Evolutionary conservation across 192 early-diverging fungal genomes (phyloP).

Genomic region (Mortierella claussenii): DNA sequence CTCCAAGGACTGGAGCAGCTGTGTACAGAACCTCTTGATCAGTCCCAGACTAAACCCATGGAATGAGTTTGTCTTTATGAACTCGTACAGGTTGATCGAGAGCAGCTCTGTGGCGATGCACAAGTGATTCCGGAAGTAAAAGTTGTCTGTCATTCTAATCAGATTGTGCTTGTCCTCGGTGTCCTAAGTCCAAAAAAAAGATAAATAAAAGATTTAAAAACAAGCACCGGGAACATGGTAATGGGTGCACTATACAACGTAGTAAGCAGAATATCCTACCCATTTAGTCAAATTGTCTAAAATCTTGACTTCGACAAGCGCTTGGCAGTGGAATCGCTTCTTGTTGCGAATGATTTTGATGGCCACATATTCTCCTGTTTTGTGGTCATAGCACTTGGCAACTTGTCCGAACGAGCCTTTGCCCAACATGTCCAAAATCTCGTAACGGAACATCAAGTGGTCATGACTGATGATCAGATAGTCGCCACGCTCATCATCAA

Average conservation of each 20-base stretch:
- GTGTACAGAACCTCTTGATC: constrained; percentile 77
- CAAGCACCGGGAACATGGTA: too few species aligned
- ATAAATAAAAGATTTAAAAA: background rate
- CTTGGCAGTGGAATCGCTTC: constrained; percentile 96
- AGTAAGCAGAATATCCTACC: constrained; percentile 59
- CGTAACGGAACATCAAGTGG: constrained; percentile 94
- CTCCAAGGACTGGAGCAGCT: constrained; percentile 85
- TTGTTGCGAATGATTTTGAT: constrained; percentile 97
- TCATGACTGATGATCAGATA: constrained; percentile 88
- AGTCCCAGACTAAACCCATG: constrained; percentile 85
- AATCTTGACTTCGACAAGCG: constrained; percentile 93
- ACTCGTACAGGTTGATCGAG: constrained; percentile 96
- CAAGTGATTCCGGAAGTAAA: constrained; percentile 94
- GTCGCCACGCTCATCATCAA: constrained; percentile 96
- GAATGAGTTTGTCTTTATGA: constrained; percentile 93
- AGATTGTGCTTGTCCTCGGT: constrained; percentile 80
- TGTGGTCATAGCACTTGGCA: constrained; percentile 94
- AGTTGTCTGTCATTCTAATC: constrained; percentile 89
- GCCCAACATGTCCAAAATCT: constrained; percentile 89
- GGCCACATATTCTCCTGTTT: constrained; percentile 84
- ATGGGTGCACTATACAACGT: too few species aligned
- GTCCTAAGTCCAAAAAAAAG: constrained; percentile 65
- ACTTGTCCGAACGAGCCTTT: constrained; percentile 95
- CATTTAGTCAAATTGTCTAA: constrained; percentile 81
- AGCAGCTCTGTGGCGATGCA: constrained; percentile 95